Evolutionary conservation across 2,329 filamentous ascomycete genomes (phyloP), one percentile per base, ranked within the genome.

Genomic region (Aspergillus pseudoglaucus): DNA sequence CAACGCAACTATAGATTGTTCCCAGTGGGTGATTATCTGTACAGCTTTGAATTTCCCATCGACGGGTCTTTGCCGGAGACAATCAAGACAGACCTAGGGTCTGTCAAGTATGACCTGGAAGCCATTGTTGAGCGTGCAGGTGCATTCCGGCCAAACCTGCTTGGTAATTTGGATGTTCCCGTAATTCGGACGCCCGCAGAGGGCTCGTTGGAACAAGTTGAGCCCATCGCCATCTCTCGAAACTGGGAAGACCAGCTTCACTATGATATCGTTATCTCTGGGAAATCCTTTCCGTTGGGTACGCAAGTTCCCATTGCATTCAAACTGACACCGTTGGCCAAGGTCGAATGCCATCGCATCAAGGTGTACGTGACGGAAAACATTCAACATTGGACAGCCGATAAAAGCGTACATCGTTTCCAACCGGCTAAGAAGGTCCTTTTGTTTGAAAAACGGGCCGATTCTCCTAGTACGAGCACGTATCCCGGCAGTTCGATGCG

Each of bases 191-290:
- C 93, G 3, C 90, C 90, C 0, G 83, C 91, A 43, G 89, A 95
- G 68, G 81, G 90, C 41, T 95, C 90, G 0, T 75, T 95, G 20
- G 90, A 96, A 67, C 89, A 89, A 67, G 85, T 90, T 22, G 90
- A 96, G 63, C 90, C 90, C 2, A 95, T 96, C 59, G 91, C 90
- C 9, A 95, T 96, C 61, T 91, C 87, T 54, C 79, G 90, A 17
- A 90, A 88, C 53, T 96, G 90, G 90, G 90, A 96, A 64, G 90
- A 96, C 57, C 90, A 95, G 62, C 75, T 96, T 27, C 89, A 94
- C 61, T 96, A 96, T 70, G 90, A 96, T 60, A 95, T 96, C 57
- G 85, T 95, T 64, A 95, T 96, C 47, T 95, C 90, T 1, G 90
- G 90, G 47, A 95, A 95, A 75, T 94, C 90, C 0, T 96, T 96